Evolutionary conservation across 345 rosid species (phyloP).

Genomic region (Boechera stricta): DNA sequence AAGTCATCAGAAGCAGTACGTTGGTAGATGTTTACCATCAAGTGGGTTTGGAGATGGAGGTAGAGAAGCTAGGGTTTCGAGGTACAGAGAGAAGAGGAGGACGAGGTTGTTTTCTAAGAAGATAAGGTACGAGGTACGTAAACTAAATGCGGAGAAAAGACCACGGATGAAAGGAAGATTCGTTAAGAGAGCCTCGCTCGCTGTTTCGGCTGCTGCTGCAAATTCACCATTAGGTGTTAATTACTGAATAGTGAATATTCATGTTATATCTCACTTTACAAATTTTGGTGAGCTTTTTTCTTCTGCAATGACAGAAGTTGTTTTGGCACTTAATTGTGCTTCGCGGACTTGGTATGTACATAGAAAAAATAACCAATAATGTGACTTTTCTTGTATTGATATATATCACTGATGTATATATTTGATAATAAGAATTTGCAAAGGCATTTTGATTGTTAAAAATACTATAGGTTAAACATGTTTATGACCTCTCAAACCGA

Average conservation of each 20-base stretch:
- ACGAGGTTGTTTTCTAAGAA: slow-evolving; percentile 93
- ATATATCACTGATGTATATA: slow-evolving; percentile 33
- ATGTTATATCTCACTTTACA: slow-evolving; percentile 30
- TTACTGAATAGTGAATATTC: slow-evolving; percentile 27
- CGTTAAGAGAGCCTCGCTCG: slow-evolving; percentile 70
- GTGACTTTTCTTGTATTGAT: slow-evolving; percentile 37
- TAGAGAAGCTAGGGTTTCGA: slow-evolving; percentile 82
- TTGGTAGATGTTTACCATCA: slow-evolving; percentile 30
- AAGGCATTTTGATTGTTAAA: slow-evolving; percentile 8
- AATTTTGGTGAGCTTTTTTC: slow-evolving; percentile 28
- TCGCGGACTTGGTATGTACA: slow-evolving; percentile 22
- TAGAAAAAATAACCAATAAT: slow-evolving; percentile 27
- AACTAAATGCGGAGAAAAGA: slow-evolving; percentile 91
- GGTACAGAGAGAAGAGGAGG: slow-evolving; percentile 88
- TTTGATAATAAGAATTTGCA: slow-evolving; percentile 33
- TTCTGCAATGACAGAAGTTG: slow-evolving; percentile 33
- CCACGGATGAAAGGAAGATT: slow-evolving; percentile 99
- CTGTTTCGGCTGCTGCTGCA: slow-evolving; percentile 18
- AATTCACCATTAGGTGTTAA: slow-evolving; percentile 37
- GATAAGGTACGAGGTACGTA: slow-evolving; percentile 95
- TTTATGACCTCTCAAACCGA: neutral
- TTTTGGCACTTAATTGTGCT: slow-evolving; percentile 37
- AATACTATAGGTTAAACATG: neutral
- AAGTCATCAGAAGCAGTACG: slow-evolving; percentile 24
- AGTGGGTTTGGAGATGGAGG: slow-evolving; percentile 56